Percentiles rank a stretch among this genome's conserved stretches.
Conservation (phyloP, 768 basidiomycete genomes). For the Mrakia gelida region DNA sequence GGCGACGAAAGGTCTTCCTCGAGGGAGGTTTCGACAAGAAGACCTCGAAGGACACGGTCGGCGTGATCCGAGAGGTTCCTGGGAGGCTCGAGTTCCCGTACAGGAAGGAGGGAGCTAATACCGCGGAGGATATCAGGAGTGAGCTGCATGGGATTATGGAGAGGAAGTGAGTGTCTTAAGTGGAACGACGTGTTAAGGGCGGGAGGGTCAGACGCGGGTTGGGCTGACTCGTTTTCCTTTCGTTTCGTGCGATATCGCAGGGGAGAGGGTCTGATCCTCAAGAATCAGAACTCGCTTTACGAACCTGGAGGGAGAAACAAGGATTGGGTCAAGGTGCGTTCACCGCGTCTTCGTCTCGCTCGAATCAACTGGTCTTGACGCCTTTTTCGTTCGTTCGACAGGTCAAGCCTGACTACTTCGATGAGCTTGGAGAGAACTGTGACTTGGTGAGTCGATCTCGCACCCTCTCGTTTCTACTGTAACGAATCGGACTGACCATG, state of each 20-base stretch:
- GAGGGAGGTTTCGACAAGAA: slow-evolving; percentile 42
- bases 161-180: slow-evolving; percentile 35
- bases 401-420: slow-evolving; percentile 84
- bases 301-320: slow-evolving; percentile 78
- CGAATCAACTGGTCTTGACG: background rate
- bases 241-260: slow-evolving; percentile 42
- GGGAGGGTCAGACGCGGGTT: background rate
- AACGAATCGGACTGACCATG: background rate
- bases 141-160: slow-evolving; percentile 81
- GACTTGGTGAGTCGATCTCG: slow-evolving; percentile 15
- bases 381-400: slow-evolving; percentile 37
- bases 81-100: slow-evolving; percentile 77
- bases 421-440: slow-evolving; percentile 31
- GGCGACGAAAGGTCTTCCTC: slow-evolving; percentile 69
- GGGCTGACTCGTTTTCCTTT: background rate
- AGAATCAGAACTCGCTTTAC: slow-evolving; percentile 76
- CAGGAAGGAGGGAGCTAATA: slow-evolving; percentile 64
- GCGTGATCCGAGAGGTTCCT: slow-evolving; percentile 60
- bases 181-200: background rate
- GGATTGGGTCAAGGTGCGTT: slow-evolving; percentile 85
- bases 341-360: slow-evolving; percentile 52
- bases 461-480: no score
- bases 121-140: slow-evolving; percentile 71
- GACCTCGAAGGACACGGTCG: background rate
- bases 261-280: slow-evolving; percentile 91